Evolutionary conservation across 495 filamentous ascomycete species (phyloP), one percentile per base, ranked within the genome.

Genomic region (Trichocladium antarcticum): DNA sequence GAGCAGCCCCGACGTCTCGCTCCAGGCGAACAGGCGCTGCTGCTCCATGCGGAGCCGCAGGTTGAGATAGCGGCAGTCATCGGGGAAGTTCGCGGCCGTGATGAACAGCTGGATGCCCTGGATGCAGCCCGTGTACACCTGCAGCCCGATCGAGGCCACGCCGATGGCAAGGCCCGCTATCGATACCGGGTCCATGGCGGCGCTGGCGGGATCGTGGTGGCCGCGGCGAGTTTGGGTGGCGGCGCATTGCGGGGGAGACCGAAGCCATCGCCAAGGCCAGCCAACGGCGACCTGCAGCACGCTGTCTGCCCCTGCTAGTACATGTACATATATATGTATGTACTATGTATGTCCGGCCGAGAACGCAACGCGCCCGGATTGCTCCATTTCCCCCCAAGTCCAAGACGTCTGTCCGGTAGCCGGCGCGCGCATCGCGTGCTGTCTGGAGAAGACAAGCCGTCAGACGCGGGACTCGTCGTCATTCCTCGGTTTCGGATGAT

Each of bases 11-110:
- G 67, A 70, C 6, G 69, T 68, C 49, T 72, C 68, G 54, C 68
- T 68, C 69, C 68, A 72, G 17, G 69, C 68, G 51, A 71, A 71
- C 21, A 72, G 56, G 6, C 69, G 57, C 56, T 72, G 68, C 47
- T 72, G 68, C 50, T 72, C 69, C 65, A 71, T 66, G 29, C 67
- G 61, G 16, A 71, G 47, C 1, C 69, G 56, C 35, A 72, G 41
- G 34, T 71, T 70, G 34, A 71, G 60, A 47, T 72, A 71, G 39
- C 57, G 59, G 45, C 58, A 68, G 46, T 68, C 67, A 15, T 71
- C 63, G n/a, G 65, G 65, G 36, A 67, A 63, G 49, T 65, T 58
- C 43, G 62, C 46, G 21, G 69, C 69, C 9, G 69, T 72, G 22
- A 70, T 50, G n/a, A 71, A 58, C 15, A 68, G 56, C 51, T 68